Base-by-base conservation (phyloP, 148 eudicot species). In the Rhododendron ferrugineum region DNA sequence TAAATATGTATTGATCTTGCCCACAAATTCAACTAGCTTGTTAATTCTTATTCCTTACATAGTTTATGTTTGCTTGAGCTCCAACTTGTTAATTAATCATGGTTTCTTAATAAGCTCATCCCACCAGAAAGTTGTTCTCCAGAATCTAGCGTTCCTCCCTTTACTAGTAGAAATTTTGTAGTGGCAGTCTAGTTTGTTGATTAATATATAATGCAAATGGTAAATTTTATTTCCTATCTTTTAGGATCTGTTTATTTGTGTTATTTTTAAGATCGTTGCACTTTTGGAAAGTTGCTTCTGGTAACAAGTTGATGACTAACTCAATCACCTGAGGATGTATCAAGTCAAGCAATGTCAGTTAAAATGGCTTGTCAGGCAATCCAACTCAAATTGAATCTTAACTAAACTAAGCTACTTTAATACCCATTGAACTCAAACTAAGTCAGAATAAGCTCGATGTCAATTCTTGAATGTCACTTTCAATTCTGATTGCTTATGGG, bases 401-500 rank as follows among this genome's bases (percentile, higher is more conserved):
- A 49, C 5, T 47, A 9, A 78, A 5, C 58, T 44, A 46, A 50
- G 62, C 40, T 79, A 23, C 37, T 50, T 49, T 15, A 5, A 49
- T 10, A 49, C 18, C 58, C 58, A 79, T 79, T 66, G 73, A 47
- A 79, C 82, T 28, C 75, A 70, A 70, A 30, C 37, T 32, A 70
- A 30, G 37, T 13, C 18, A 70, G 75, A 70, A 14, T 70, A 70
- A 30, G 75, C 40, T 70, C 20, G 3, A 70, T 4, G 73, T 30
- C 20, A 32, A 32, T 4, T 70, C 75, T 74, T 16, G 36, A 32
- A 30, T 62, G 11, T 49, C 7, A 15, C 26, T 78, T 6, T 64
- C 78, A 37, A 85, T 78, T 82, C 56, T 78, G 22, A 78, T 88
- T 88, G 83, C 84, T 89, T 62, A 90, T 62, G 37, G 88, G 74